phyloP scores from a whole-genome alignment of 2,329 filamentous ascomycete genomes.

The Aspergillus clavatus region DNA sequence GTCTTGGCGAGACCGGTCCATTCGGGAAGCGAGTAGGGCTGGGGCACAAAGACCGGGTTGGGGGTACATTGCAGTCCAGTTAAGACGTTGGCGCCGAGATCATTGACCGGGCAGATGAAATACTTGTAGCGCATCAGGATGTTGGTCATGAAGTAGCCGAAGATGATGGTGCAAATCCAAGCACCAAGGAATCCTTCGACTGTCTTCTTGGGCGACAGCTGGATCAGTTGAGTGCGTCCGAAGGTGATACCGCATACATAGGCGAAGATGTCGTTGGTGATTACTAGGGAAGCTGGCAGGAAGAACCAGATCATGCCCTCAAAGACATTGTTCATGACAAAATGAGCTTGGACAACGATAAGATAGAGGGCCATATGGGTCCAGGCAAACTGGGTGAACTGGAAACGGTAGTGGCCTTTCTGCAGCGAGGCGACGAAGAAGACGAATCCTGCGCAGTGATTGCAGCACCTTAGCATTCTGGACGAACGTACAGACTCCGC shows the following conservation, averaged over 20 bases:
- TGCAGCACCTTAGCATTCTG: constrained; percentile 10
- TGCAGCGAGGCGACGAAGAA: constrained; percentile 95
- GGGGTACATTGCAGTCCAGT: constrained; percentile 83
- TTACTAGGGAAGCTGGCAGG: constrained; percentile 86
- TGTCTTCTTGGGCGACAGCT: constrained; percentile 97
- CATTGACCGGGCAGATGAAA: constrained; percentile 96
- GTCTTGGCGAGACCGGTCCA: constrained; percentile 68
- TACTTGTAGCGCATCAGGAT: constrained; percentile 87
- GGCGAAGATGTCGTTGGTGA: constrained; percentile 97
- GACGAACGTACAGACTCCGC: not conserved
- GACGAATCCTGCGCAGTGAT: constrained; percentile 67
- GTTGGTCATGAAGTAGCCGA: constrained; percentile 76
- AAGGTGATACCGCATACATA: constrained; percentile 98
- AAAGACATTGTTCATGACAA: constrained; percentile 99
- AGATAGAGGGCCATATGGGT: constrained; percentile 98
- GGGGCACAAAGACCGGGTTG: constrained; percentile 85
- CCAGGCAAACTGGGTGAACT: constrained; percentile 99
- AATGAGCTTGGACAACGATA: constrained; percentile 96
- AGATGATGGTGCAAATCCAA: constrained; percentile 90
- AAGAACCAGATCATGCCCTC: constrained; percentile 99
- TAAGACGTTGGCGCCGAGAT: constrained; percentile 88
- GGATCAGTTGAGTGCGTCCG: constrained; percentile 92
- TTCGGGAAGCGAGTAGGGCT: constrained; percentile 66
- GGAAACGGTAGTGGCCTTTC: constrained; percentile 94
- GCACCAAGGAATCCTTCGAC: constrained; percentile 95